Evolutionary conservation across 192 early-diverging fungal species (phyloP).

Genomic region (Kappamyces sp.): DNA sequence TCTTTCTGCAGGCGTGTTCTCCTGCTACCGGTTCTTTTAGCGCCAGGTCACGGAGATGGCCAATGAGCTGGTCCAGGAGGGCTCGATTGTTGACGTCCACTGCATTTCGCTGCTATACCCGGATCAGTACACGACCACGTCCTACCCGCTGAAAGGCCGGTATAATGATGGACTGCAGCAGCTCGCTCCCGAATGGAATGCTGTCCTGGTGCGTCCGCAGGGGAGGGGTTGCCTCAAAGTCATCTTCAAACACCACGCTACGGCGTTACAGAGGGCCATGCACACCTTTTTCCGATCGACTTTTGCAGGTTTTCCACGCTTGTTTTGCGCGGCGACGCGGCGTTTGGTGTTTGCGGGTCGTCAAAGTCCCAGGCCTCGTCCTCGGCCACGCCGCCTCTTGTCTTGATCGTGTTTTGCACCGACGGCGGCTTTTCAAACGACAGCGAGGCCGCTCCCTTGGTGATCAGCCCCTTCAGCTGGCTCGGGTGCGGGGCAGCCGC

Average conservation of each 20-base stretch:
- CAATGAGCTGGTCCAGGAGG: not conserved
- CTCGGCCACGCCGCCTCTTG: not conserved
- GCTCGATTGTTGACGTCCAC: not conserved
- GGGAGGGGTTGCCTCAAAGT: not conserved
- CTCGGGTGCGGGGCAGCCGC: not conserved
- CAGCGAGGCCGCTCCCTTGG: not conserved
- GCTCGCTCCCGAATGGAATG: not conserved
- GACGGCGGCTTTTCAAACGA: slow-evolving; percentile 1
- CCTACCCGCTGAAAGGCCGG: slow-evolving; percentile 4
- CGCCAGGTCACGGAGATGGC: not conserved
- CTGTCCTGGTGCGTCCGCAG: not conserved
- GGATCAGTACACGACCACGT: not conserved
- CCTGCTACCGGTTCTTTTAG: not conserved
- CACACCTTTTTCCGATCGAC: not conserved
- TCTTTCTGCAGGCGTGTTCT: not conserved
- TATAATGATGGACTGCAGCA: slow-evolving; percentile 2
- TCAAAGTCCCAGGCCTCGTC: not conserved
- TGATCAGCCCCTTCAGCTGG: not conserved
- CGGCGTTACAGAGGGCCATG: not conserved
- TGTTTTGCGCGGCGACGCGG: not conserved
- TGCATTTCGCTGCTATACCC: not conserved
- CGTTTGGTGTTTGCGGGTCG: not conserved
- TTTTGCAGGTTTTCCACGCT: not conserved
- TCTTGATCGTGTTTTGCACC: not conserved
- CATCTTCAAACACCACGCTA: slow-evolving; percentile 16